Evolutionary conservation across 306 rosid genomes (phyloP), one percentile per base, ranked within the genome.

Genomic region (Betula pendula): DNA sequence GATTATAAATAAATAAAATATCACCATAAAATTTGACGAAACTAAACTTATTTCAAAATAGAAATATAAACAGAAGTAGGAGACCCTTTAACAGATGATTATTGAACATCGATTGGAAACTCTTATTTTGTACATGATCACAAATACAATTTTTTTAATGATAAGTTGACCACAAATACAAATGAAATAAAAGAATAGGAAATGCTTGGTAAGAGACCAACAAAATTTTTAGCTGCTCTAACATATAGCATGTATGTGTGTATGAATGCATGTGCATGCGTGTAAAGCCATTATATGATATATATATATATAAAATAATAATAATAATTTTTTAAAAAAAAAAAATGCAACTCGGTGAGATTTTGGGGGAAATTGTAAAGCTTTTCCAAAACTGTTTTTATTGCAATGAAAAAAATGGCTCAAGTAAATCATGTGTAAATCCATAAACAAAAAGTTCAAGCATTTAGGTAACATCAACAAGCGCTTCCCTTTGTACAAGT

Each of bases 131-230:
- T 25, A 27, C n/a, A 59, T 59, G 33, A 59, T 11, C 42, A 15
- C 0, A 31, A 62, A 1, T 3, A 16, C 8, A n/a, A 20, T 17
- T n/a, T 38, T 38, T 38, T 38, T 38, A 6, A 5, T 38, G 42
- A 38, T 38, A 38, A 38, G 42, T 38, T 38, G 42, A 38, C 42
- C 42, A 38, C 42, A 5, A 52, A 52, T n/a, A 17, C 11, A 62
- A 29, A 62, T 5, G 31, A 62, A 29, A 16, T 62, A 0, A 66
- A n/a, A 66, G 24, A 66, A 8, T n/a, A 66, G 29, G 9, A 66
- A 62, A 66, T 66, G 70, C 48, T 38, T 3, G 22, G 48, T 35
- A 38, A 66, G 70, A 66, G 35, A 66, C 70, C 70, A 35, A n/a
- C 48, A 66, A 38, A n/a, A 19, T 38, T 35, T 38, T 35, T 66